Conservation (phyloP, 2,329 filamentous ascomycete species). For the Tolypocladium endophyticum region DNA sequence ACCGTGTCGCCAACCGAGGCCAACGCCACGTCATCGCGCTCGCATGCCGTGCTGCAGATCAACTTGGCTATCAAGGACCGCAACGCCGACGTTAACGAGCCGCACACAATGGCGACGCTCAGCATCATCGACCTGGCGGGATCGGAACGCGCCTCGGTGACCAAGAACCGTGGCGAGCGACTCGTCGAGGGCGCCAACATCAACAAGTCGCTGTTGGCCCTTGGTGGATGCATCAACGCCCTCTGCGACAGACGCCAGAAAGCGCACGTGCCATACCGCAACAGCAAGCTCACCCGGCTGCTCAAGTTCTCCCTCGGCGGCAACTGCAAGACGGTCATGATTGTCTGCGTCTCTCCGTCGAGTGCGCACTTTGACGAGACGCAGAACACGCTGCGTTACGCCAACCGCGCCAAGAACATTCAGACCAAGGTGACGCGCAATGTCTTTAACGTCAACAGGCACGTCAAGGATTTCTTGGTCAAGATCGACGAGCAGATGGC, state of each 20-base stretch:
- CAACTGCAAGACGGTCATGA: conserved; percentile 99
- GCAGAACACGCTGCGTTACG: conserved; percentile 94
- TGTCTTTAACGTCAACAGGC: conserved; percentile 96
- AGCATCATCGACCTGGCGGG: conserved; percentile 97
- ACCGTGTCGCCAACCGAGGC: conserved; percentile 96
- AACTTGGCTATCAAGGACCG: conserved; percentile 91
- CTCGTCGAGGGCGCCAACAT: conserved; percentile 94
- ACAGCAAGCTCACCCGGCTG: conserved; percentile 90
- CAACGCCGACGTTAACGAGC: conserved; percentile 85
- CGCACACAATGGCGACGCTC: conserved; percentile 94
- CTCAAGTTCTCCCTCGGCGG: conserved; percentile 95
- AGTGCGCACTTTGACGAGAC: conserved; percentile 97
- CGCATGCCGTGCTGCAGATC: conserved; percentile 94
- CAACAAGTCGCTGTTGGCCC: conserved; percentile 91
- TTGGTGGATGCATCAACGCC: conserved; percentile 97
- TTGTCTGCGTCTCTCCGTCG: conserved; percentile 93
- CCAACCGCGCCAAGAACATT: conserved; percentile 97
- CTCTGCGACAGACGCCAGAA: conserved; percentile 86
- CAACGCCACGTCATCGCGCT: conserved; percentile 94
- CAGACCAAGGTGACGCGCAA: conserved; percentile 99
- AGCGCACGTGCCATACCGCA: conserved; percentile 93
- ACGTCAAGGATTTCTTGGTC: conserved; percentile 97
- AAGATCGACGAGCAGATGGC: conserved; percentile 98
- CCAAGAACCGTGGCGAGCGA: conserved; percentile 88
- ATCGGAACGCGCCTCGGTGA: conserved; percentile 90